Evolutionary conservation across 768 basidiomycete species (phyloP).

Genomic region (Pisolithus tinctorius): DNA sequence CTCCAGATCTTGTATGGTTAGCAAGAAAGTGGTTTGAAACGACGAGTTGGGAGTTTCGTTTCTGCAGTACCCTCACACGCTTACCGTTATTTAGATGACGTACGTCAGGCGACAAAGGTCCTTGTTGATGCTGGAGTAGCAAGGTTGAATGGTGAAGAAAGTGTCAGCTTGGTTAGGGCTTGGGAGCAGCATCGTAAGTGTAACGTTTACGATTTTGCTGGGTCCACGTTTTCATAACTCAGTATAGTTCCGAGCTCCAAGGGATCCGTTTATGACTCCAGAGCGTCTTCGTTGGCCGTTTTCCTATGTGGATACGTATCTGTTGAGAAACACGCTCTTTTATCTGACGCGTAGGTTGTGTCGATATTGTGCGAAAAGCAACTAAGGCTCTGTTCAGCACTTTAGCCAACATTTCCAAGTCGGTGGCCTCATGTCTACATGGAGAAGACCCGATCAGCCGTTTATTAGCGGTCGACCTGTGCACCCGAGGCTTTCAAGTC

Average conservation of each 20-base stretch:
- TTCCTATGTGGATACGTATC: slow-evolving; percentile 82
- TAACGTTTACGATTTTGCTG: background rate
- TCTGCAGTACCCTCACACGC: background rate
- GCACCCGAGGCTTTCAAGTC: slow-evolving; percentile 83
- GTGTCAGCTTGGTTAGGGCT: slow-evolving; percentile 47
- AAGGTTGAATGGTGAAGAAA: slow-evolving; percentile 61
- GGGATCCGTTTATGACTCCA: slow-evolving; percentile 44
- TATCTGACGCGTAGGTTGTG: slow-evolving; percentile 57
- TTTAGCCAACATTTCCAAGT: slow-evolving; percentile 79
- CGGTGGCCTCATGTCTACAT: slow-evolving; percentile 70
- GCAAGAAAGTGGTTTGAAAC: slow-evolving; percentile 72
- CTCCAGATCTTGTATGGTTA: slow-evolving; percentile 68
- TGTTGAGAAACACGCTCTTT: slow-evolving; percentile 66
- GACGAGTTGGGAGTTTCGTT: slow-evolving; percentile 39
- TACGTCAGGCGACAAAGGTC: slow-evolving; percentile 68
- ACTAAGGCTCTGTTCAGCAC: slow-evolving; percentile 38
- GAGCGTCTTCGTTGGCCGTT: slow-evolving; percentile 60
- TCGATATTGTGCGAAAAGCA: background rate
- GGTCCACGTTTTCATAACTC: slow-evolving; percentile 5
- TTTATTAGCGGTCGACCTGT: slow-evolving; percentile 79
- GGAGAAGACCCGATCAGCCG: slow-evolving; percentile 62
- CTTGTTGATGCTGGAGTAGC: slow-evolving; percentile 74
- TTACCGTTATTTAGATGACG: slow-evolving; percentile 44
- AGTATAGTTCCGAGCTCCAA: slow-evolving; percentile 49
- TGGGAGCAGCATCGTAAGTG: slow-evolving; percentile 60